A percentile compares a stretch with the other conserved stretches of the same genome.
These are phyloP conservation scores for Filobasidium wieringae DNA, from an alignment of 768 basidiomycete genomes.

Conservation along the genomic window DNA sequence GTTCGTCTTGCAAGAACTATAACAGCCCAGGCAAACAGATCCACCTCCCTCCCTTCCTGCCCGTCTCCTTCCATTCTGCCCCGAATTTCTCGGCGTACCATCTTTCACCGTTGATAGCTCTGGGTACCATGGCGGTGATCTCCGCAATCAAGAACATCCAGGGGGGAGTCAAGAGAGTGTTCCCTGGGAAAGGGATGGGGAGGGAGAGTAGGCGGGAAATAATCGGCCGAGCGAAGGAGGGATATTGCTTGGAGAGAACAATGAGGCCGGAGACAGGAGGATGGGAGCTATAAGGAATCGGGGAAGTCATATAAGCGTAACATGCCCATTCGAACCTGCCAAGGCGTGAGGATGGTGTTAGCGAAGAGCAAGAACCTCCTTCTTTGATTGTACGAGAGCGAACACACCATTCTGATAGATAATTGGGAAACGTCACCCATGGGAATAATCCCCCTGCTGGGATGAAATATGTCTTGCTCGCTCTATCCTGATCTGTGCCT, in stretches of 20 bases:
- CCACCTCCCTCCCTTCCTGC: slow-evolving; percentile 48
- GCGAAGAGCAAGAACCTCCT: too few species aligned
- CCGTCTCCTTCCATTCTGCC: slow-evolving; percentile 64
- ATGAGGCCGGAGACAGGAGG: neutral
- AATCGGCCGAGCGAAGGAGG: slow-evolving; percentile 14
- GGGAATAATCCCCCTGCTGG: slow-evolving; percentile 66
- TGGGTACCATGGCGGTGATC: slow-evolving; percentile 63
- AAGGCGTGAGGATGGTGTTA: neutral
- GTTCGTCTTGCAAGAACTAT: too few species aligned
- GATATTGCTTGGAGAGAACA: neutral
- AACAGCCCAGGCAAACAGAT: slow-evolving; percentile 69
- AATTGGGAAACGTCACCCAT: slow-evolving; percentile 82
- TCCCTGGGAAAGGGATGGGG: slow-evolving; percentile 23
- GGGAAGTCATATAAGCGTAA: slow-evolving; percentile 60
- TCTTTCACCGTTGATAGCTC: slow-evolving; percentile 59
- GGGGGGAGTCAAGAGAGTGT: slow-evolving; percentile 50
- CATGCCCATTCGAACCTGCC: slow-evolving; percentile 71
- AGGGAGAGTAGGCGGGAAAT: slow-evolving; percentile 31
- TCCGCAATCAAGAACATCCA: slow-evolving; percentile 69
- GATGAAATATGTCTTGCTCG: slow-evolving; percentile 33
- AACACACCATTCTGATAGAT: slow-evolving; percentile 68
- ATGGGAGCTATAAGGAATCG: slow-evolving; percentile 10
- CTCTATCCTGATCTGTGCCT: slow-evolving; percentile 31
- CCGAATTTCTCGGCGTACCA: slow-evolving; percentile 74
- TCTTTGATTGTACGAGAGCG: neutral